These are phyloP conservation scores for Seiridium unicorne DNA, from an alignment of 2,329 filamentous ascomycete species.

Conservation along the genomic window DNA sequence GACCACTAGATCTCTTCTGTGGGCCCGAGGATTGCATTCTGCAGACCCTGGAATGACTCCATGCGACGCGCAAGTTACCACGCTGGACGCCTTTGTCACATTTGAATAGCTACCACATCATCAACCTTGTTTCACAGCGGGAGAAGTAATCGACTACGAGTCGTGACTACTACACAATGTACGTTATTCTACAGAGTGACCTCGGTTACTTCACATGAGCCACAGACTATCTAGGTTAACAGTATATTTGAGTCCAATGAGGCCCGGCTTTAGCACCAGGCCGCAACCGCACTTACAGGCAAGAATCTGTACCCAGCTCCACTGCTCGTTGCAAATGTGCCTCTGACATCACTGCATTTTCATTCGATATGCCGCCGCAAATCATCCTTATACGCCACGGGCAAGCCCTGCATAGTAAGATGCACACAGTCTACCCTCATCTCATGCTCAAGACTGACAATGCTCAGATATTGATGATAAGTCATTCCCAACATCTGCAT, in stretches of 20 bases:
- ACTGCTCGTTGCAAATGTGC: neutral
- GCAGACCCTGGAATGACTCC: neutral
- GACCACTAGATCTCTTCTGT: neutral
- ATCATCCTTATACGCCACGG: conserved; percentile 41
- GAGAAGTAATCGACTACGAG: too few relatives aligned
- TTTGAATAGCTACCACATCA: too few relatives aligned
- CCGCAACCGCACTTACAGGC: neutral
- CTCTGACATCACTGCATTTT: neutral
- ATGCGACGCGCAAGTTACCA: too few relatives aligned
- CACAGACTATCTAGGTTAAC: neutral
- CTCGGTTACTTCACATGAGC: too few relatives aligned
- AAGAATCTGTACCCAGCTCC: neutral
- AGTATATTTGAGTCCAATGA: neutral
- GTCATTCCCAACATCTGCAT: conserved; percentile 10
- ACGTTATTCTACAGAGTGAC: too few relatives aligned
- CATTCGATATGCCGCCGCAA: conserved; percentile 31
- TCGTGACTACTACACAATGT: too few relatives aligned
- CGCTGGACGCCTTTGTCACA: too few relatives aligned
- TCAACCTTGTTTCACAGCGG: too few relatives aligned
- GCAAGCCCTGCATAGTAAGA: conserved; percentile 38
- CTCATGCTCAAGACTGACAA: conserved; percentile 10
- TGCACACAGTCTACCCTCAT: neutral
- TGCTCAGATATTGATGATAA: conserved; percentile 28
- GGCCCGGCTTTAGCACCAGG: neutral
- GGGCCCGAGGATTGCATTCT: neutral